These are phyloP conservation scores for Mycena polygramma DNA, from an alignment of 768 basidiomycete species.

Conservation along the genomic window DNA sequence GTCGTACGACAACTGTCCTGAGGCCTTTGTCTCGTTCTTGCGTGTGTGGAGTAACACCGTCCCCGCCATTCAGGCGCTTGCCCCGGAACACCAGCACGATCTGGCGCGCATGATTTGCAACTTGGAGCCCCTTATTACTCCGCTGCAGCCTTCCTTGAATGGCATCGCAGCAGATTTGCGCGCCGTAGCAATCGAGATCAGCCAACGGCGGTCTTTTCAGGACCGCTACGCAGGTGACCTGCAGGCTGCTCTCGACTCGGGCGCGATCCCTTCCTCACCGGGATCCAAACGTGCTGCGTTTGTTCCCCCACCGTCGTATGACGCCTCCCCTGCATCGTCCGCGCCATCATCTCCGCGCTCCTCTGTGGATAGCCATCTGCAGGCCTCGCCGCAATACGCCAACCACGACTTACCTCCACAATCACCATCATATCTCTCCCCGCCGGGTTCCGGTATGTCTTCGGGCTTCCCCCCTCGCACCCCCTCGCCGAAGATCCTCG, in stretches of 20 bases:
- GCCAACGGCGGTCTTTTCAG: conserved; percentile 87
- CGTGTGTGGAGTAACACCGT: conserved; percentile 80
- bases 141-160: conserved; percentile 56
- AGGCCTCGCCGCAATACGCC: conserved; percentile 36
- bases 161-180: conserved; percentile 86
- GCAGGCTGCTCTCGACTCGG: conserved; percentile 84
- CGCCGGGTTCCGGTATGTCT: conserved; percentile 41
- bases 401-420: conserved; percentile 41
- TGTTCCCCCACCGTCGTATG: conserved; percentile 41
- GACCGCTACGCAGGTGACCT: conserved; percentile 81
- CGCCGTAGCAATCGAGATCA: conserved; percentile 89
- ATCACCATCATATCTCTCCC: conserved; percentile 47
- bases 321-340: conserved; percentile 36
- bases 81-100: conserved; percentile 80
- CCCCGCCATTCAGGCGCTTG: conserved; percentile 70
- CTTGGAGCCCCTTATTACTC: conserved; percentile 61
- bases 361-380: conserved; percentile 25
- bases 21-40: conserved; percentile 74
- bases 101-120: conserved; percentile 85
- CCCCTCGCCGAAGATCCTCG: conserved; percentile 55
- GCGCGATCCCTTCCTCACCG: conserved; percentile 48
- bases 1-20: conserved; percentile 34
- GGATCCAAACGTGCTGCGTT: conserved; percentile 46
- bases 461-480: conserved; percentile 43
- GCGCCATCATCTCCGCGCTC: conserved; percentile 34